These are phyloP conservation scores for Capsicum rhomboideum DNA, from an alignment of 257 asterid species.

Conservation along the genomic window DNA sequence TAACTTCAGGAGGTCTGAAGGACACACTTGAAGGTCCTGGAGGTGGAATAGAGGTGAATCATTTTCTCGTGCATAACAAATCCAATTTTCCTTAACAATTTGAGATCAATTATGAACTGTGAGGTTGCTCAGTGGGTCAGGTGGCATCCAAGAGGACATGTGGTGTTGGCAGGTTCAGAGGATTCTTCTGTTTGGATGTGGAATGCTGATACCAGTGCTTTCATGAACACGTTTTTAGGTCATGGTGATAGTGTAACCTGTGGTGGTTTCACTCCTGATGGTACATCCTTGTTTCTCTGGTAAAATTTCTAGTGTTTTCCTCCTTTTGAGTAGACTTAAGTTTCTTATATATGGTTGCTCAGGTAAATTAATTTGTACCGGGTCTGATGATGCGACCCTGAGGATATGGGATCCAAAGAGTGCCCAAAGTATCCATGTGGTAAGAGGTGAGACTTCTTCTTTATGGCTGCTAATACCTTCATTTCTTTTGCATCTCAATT, in stretches of 20 bases:
- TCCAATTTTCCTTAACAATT: neutral
- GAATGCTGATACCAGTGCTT: constrained; percentile 70
- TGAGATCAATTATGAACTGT: constrained; percentile 14
- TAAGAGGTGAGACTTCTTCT: constrained; percentile 43
- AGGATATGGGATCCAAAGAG: constrained; percentile 79
- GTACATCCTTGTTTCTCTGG: constrained; percentile 27
- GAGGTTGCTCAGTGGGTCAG: constrained; percentile 63
- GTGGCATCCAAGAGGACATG: constrained; percentile 93
- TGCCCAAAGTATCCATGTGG: constrained; percentile 56
- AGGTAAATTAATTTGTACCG: constrained; percentile 78
- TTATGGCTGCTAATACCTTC: neutral
- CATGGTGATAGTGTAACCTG: constrained; percentile 77
- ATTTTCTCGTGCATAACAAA: neutral
- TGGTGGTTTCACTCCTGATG: constrained; percentile 93
- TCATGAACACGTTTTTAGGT: constrained; percentile 52
- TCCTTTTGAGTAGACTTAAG: neutral
- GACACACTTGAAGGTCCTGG: constrained; percentile 85
- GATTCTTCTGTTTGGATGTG: constrained; percentile 84
- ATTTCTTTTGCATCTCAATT: neutral
- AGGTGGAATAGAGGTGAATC: constrained; percentile 71
- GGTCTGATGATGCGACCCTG: constrained; percentile 90
- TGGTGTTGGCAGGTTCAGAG: constrained; percentile 92
- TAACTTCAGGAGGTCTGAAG: constrained; percentile 34
- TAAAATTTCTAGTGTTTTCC: neutral
- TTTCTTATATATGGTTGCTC: constrained; percentile 4